Evolutionary conservation across 306 rosid species (phyloP).

Genomic region (Malus fusca): DNA sequence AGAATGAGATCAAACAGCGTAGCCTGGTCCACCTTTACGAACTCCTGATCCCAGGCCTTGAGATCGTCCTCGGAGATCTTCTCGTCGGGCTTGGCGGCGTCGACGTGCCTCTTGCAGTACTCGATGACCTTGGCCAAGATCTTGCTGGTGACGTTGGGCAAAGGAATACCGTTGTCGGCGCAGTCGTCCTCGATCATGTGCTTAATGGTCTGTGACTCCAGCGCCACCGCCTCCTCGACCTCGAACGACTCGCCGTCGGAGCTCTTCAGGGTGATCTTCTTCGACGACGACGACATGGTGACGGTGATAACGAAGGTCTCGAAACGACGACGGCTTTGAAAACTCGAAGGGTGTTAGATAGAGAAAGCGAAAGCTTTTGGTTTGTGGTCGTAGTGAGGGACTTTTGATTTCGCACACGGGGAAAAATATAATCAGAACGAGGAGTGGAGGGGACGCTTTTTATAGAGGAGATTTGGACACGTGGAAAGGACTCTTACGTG

Average conservation of each 20-base stretch:
- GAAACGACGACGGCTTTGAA: slow-evolving; percentile 1
- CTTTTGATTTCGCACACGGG: neutral
- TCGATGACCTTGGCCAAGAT: slow-evolving; percentile 78
- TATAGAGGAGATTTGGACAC: neutral
- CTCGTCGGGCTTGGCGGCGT: slow-evolving; percentile 34
- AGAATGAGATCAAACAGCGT: slow-evolving; percentile 71
- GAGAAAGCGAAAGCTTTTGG: neutral
- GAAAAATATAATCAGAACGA: neutral
- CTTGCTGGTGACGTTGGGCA: slow-evolving; percentile 70
- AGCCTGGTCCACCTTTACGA: slow-evolving; percentile 71
- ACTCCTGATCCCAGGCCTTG: slow-evolving; percentile 58
- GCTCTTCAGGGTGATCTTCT: slow-evolving; percentile 58
- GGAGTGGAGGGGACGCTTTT: neutral
- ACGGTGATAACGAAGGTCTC: neutral
- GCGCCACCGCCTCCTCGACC: slow-evolving; percentile 67
- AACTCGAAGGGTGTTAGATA: neutral
- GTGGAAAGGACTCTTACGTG: neutral
- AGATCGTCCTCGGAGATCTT: slow-evolving; percentile 46
- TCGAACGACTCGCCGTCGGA: slow-evolving; percentile 71
- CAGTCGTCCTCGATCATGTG: slow-evolving; percentile 72
- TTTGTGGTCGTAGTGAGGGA: neutral
- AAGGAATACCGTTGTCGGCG: slow-evolving; percentile 61
- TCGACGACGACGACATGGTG: slow-evolving; percentile 27
- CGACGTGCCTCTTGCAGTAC: slow-evolving; percentile 69
- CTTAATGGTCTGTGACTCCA: slow-evolving; percentile 68